Base-by-base conservation (phyloP, 768 basidiomycete species). In the Rhizopogon vinicolor region DNA sequence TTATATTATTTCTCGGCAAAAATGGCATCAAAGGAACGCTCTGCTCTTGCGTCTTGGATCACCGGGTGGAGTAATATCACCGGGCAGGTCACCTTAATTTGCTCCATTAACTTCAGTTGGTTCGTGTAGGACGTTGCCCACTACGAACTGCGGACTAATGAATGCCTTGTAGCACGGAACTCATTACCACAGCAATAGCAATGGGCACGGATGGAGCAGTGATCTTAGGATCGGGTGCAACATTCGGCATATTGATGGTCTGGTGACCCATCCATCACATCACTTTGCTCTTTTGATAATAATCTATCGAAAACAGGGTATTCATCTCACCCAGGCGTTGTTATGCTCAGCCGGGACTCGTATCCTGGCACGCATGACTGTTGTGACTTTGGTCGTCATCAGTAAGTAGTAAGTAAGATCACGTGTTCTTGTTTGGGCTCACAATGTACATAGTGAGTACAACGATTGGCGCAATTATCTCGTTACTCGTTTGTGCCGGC, bases 11-110 rank as follows among this genome's bases (percentile, higher is more conserved):
- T 66, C 16, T 63, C 63, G 28, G 65, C 65, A 7, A 65, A 65
- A 41, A 67, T 65, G 65, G 63, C 61, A 18, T 58, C 65, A 8
- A 44, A 61, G 56, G 58, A 63, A 29, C 56, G 46, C 8, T 66
- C 64, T 16, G 60, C 66, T 3, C 66, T 67, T 56, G 60, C 62
- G 31, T 65, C 61, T 35, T 67, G 65, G 62, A 60, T 66, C 48
- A 67, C 65, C 6, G 66, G 65, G 45, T 68, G 66, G 66, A 63
- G 64, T n/a, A 66, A 66, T 25, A 52, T 67, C 13, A 62, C 62
- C 1, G 60, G 67, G 10, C 64, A 68, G 43, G 57, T 64, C n/a
- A 60, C 66, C 33, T 49, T 66, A 19, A 60, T 66, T 19, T 68
- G 60, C 14, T 68, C 65, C 2, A 62, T 64, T 16, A 52, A 62